Evolutionary conservation across 78 protist genomes (phyloP), one percentile per base, ranked within the genome.

Genomic region (Polysphondylium violaceum): DNA sequence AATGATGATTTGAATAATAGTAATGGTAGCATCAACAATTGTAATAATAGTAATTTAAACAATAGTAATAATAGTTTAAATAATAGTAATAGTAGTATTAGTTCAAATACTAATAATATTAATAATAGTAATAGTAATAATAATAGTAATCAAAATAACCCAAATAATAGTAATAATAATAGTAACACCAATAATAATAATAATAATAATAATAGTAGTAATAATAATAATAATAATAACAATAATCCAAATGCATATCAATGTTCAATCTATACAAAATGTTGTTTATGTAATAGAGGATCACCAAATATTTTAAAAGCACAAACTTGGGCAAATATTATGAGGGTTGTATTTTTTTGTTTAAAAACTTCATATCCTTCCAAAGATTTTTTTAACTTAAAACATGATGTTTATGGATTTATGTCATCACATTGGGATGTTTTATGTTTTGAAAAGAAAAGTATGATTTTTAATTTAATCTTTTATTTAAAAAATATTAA

Each of bases 261-360:
- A n/a, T 76, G 86, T 60, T 19, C 55, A 19, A 8, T 71, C 33
- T 17, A 19, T 19, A 11, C n/a, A 36, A 67, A 47, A 27, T 77
- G 87, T 64, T 1, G 23, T 17, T 3, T 77, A 12, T 77, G 87
- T 50, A 29, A 25, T 35, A 60, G 40, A 50, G 87, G 87, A 6
- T 17, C 74, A 16, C 87, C 87, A 8, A 23, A 3, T 36, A 12
- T 77, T 3, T 19, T 64, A 14, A 29, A 53, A 36, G 12, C 69
- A 9, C 73, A 77, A 43, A 77, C 76, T 1, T 77, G 87, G 87
- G n/a, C 74, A 0, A 77, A 77, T 23, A 64, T 77, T n/a, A 77
- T 77, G 87, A 43, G 73, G n/a, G 87, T 77, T 31, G 87, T 77
- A 3, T 60, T 77, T 35, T 77, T 41, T 47, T 63, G 65, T 33